Evolutionary conservation across 768 basidiomycete species (phyloP).

Genomic region (Rhodosporidiobolus sp.): DNA sequence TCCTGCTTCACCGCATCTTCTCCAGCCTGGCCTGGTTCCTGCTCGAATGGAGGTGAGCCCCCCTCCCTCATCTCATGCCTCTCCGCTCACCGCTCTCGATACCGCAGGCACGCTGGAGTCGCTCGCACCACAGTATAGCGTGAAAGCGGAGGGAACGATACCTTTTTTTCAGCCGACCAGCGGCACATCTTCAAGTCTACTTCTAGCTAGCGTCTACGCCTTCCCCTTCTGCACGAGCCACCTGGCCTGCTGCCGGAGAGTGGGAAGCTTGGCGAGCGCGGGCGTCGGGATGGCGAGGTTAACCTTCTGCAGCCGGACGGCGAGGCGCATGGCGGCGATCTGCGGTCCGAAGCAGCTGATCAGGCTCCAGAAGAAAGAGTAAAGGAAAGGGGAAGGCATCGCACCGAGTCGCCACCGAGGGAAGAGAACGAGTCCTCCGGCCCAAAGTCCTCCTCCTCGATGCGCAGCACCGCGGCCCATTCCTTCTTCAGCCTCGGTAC

Average conservation of each 20-base stretch:
- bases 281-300: constrained; percentile 25
- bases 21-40: too few relatives aligned
- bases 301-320: constrained; percentile 20
- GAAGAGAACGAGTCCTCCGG: constrained; percentile 27
- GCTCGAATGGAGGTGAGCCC: too few relatives aligned
- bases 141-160: too few relatives aligned
- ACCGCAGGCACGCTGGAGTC: too few relatives aligned
- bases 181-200: background rate
- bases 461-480: constrained; percentile 25
- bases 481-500: background rate
- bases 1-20: too few relatives aligned
- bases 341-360: background rate
- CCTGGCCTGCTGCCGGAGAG: constrained; percentile 13
- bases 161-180: too few relatives aligned
- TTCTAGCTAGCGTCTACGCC: background rate
- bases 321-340: constrained; percentile 34
- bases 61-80: too few relatives aligned
- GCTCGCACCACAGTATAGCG: too few relatives aligned
- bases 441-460: constrained; percentile 4
- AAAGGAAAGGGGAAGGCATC: background rate
- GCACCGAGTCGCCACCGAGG: constrained; percentile 36
- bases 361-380: background rate
- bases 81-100: too few relatives aligned
- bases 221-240: constrained; percentile 15
- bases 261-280: constrained; percentile 12